Base-by-base conservation (phyloP, 2,329 filamentous ascomycete genomes). In the Westerdykella sp. region DNA sequence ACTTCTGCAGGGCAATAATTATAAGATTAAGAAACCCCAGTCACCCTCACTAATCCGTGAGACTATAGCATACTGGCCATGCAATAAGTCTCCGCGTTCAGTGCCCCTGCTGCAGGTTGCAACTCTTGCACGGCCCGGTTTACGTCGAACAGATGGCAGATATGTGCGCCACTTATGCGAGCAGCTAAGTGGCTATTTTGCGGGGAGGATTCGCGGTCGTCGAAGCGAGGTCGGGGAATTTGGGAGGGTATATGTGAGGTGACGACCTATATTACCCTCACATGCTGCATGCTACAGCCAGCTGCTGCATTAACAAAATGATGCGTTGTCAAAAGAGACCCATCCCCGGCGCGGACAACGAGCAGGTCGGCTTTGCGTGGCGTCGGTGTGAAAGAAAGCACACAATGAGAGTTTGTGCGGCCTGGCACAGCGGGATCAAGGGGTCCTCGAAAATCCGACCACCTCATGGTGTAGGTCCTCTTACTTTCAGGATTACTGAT, bases 241-340 rank as follows among this genome's bases (percentile, higher is more conserved):
- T 46, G 37, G 48, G 46, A 49, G 47, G 49, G 45, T 56, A 59
- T 60, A 59, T 53, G 51, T 53, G 38, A 43, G 41, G 42, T 53
- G 38, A 43, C 41, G 42, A 40, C 39, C 42, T 46, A 54, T 57
- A 57, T 38, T 39, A 55, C 42, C 42, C 40, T 49, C 49, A 49
- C 47, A 56, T 55, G 39, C 35, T 41, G 48, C 46, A 40, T 43
- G 34, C 45, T 48, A 47, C 41, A 42, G 40, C 40, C 39, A 48
- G 36, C 36, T 36, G 47, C 45, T 47, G 44, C 39, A 44, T 44
- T 42, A 44, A 28, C 25, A 28, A 7, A 28, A 28, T 12, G 25
- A 28, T 28, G 25, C 25, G 25, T 28, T 28, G 25, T 28, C 25
- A 28, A 28, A 28, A 28, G 25, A 28, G 25, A 28, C 11, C 25